Conservation (phyloP, 1,284 basidiomycete genomes). For the Meira miltonrushii region DNA sequence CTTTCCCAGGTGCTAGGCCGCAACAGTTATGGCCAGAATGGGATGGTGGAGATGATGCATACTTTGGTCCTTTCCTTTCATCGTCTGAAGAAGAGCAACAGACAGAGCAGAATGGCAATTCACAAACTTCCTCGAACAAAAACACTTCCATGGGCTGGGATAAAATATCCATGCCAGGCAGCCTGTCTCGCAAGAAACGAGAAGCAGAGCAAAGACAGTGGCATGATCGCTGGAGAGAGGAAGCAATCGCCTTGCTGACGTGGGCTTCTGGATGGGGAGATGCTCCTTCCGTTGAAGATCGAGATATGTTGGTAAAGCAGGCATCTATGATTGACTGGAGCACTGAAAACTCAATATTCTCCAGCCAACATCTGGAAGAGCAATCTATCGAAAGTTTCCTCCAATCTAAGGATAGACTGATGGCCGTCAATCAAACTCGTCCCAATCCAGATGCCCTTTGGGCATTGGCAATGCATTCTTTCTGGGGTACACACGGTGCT, state of each 20-base stretch:
- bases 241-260: conserved; percentile 26
- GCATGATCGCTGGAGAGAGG: conserved; percentile 8
- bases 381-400: conserved; percentile 11
- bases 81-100: neutral
- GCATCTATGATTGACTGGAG: conserved; percentile 4
- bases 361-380: neutral
- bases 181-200: neutral
- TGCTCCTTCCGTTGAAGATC: conserved; percentile 19
- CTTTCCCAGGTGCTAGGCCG: conserved; percentile 23
- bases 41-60: conserved; percentile 31
- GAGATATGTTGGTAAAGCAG: conserved; percentile 2
- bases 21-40: conserved; percentile 39
- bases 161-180: neutral
- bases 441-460: conserved; percentile 45
- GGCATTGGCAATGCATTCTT: conserved; percentile 43
- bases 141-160: neutral
- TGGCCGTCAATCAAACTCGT: conserved; percentile 7
- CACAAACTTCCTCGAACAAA: neutral
- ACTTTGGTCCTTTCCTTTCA: conserved; percentile 34
- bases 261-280: conserved; percentile 25
- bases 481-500: conserved; percentile 49
- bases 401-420: neutral
- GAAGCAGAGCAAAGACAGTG: neutral
- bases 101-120: neutral
- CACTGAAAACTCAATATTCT: neutral